Evolutionary conservation across 345 rosid genomes (phyloP).

Genomic region (Rubroshorea leprosula): DNA sequence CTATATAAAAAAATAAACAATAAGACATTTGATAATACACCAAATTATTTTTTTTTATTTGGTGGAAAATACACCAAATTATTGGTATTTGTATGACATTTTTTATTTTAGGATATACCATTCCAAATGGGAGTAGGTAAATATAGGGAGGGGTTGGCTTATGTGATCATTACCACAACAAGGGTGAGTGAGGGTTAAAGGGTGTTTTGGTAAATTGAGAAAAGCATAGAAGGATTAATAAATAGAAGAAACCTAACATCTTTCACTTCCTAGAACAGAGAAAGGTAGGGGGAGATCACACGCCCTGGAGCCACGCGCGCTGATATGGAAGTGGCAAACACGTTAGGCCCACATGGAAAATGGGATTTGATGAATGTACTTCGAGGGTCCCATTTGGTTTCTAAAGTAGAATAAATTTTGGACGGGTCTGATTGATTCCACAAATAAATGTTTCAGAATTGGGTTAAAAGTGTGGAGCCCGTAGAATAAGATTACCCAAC

Average conservation of each 20-base stretch:
- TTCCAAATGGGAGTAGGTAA: neutral
- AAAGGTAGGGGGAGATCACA: neutral
- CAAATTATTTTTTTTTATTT: too few relatives aligned
- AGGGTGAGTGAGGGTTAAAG: neutral
- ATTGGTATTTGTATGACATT: too few relatives aligned
- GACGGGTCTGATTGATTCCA: too few relatives aligned
- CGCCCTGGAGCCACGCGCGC: conserved; percentile 22
- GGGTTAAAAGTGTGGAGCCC: too few relatives aligned
- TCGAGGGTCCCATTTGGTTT: neutral
- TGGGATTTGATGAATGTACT: conserved; percentile 27
- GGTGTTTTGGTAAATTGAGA: conserved; percentile 10
- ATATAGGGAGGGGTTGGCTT: neutral
- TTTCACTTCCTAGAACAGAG: conserved; percentile 17
- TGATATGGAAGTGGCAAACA: conserved; percentile 25
- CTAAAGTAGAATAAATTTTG: neutral
- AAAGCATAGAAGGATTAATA: conserved; percentile 5
- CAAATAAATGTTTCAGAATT: too few relatives aligned
- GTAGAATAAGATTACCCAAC: too few relatives aligned
- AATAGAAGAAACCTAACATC: conserved; percentile 15
- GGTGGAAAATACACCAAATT: too few relatives aligned
- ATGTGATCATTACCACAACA: neutral
- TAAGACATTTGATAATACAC: too few relatives aligned
- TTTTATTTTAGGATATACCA: too few relatives aligned
- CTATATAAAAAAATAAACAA: too few relatives aligned
- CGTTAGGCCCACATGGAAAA: conserved; percentile 21